Evolutionary conservation across 2,329 filamentous ascomycete genomes (phyloP).

Genomic region (Penicillium hesseltinei): DNA sequence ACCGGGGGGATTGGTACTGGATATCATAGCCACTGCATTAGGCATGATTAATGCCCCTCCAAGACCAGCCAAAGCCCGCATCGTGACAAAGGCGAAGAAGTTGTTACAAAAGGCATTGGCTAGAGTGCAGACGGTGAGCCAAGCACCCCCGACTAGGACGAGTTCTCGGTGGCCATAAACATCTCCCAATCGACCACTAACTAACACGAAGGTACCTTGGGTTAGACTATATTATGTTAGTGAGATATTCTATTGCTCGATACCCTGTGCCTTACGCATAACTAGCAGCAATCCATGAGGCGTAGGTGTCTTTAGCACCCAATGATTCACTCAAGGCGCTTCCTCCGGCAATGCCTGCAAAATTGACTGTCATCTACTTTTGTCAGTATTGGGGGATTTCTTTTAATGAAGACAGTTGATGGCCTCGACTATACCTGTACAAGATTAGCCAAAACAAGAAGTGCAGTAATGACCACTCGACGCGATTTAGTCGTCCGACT

Average conservation of each 20-base stretch:
- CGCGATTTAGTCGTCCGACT: conserved; percentile 17
- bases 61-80: conserved; percentile 51
- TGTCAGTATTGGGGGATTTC: not conserved
- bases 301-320: conserved; percentile 19
- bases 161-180: conserved; percentile 58
- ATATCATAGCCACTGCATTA: conserved; percentile 53
- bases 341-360: conserved; percentile 27
- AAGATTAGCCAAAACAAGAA: conserved; percentile 28
- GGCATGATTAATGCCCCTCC: conserved; percentile 55
- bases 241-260: not conserved
- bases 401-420: not conserved
- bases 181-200: conserved; percentile 57
- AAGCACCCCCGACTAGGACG: conserved; percentile 54
- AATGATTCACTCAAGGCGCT: conserved; percentile 22
- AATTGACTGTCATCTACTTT: conserved; percentile 29
- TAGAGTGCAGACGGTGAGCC: conserved; percentile 56
- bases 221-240: conserved; percentile 39
- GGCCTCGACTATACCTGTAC: conserved; percentile 20
- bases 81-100: conserved; percentile 45
- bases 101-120: conserved; percentile 49
- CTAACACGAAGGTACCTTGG: conserved; percentile 59
- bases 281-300: conserved; percentile 29
- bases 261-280: conserved; percentile 20
- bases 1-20: conserved; percentile 50
- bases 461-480: conserved; percentile 17